These are phyloP conservation scores for Tilletia walkeri DNA, from an alignment of 1,284 basidiomycete genomes.

Conservation along the genomic window DNA sequence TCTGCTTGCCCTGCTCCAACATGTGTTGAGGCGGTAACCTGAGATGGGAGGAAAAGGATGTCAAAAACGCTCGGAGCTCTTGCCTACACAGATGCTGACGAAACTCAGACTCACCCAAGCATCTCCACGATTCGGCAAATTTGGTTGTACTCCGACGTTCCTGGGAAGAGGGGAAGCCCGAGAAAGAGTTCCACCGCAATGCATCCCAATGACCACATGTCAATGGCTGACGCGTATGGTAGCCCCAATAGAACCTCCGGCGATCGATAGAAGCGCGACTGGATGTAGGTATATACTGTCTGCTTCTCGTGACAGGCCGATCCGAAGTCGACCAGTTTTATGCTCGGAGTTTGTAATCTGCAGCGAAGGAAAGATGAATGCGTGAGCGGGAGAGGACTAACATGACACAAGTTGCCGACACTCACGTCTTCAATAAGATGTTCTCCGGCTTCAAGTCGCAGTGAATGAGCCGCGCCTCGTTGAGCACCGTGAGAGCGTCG, in stretches of 20 bases:
- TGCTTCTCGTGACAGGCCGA: slow-evolving; percentile 97
- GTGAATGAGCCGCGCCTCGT: slow-evolving; percentile 92
- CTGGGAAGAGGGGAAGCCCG: slow-evolving; percentile 91
- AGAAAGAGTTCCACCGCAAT: slow-evolving; percentile 98
- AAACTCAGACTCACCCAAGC: slow-evolving; percentile 73
- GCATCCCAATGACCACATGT: slow-evolving; percentile 92
- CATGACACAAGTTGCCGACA: neutral
- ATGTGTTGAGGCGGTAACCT: slow-evolving; percentile 87
- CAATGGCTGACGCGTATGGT: slow-evolving; percentile 88
- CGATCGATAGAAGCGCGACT: slow-evolving; percentile 96
- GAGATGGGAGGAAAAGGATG: neutral
- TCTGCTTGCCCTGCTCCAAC: slow-evolving; percentile 94
- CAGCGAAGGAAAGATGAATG: neutral
- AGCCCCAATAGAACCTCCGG: slow-evolving; percentile 95
- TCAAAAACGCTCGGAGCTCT: neutral
- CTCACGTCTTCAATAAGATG: slow-evolving; percentile 48
- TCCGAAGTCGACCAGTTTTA: slow-evolving; percentile 99
- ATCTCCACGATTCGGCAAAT: slow-evolving; percentile 94
- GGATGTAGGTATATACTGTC: slow-evolving; percentile 99
- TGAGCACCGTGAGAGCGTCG: slow-evolving; percentile 86
- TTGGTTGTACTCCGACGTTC: slow-evolving; percentile 98
- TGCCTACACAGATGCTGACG: neutral
- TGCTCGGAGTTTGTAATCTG: slow-evolving; percentile 92
- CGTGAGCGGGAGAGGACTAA: too few relatives aligned
- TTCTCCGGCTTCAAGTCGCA: slow-evolving; percentile 82